Base-by-base conservation (phyloP, 2,329 filamentous ascomycete genomes). In the Coniosporium tulheliwenetii region DNA sequence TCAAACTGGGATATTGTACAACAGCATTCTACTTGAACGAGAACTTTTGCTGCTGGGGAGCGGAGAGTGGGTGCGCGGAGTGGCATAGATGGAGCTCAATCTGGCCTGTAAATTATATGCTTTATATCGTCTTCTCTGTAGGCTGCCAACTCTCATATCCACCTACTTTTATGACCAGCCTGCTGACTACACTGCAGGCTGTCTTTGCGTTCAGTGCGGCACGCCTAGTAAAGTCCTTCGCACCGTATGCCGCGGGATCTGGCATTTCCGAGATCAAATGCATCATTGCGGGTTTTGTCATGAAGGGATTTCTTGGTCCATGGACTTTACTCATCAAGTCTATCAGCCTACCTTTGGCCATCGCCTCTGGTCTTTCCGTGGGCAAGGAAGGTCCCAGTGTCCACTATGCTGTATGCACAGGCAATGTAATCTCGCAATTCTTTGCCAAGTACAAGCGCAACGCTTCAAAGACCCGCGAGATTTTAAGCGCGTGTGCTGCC, bases 241-340 rank as follows among this genome's bases (percentile, higher is more conserved):
- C 91, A 4, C 91, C 91, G 0, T 98, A 98, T 58, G 91, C 91
- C 9, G 91, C 91, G 30, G 91, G 91, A 12, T 94, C 85, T 10
- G 91, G 91, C 34, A 98, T 98, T 43, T 95, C 86, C 10, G 91
- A 98, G 65, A 98, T 98, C 70, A 98, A 98, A 62, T 94, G 86
- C 62, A 96, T 98, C 56, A 94, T 98, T 55, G 91, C 89, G 4
- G 91, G 91, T 2, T 98, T 98, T 57, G 85, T 96, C 39, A 98
- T 98, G 91, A 95, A 96, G 62, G 91, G 87, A 0, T 98, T 98
- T 54, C 71, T 98, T 12, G 86, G 89, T 14, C 80, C 81, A 51
- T 86, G 85, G 75, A 96, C 91, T 5, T 67, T 98, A 30, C 60
- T 91, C 44, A 96, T 98, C 64, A 98, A 98, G 64, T 93, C 86